Percentiles rank a stretch among this genome's conserved stretches.
Conservation (phyloP, 805 yeast genomes). For the Candida ulmi region DNA sequence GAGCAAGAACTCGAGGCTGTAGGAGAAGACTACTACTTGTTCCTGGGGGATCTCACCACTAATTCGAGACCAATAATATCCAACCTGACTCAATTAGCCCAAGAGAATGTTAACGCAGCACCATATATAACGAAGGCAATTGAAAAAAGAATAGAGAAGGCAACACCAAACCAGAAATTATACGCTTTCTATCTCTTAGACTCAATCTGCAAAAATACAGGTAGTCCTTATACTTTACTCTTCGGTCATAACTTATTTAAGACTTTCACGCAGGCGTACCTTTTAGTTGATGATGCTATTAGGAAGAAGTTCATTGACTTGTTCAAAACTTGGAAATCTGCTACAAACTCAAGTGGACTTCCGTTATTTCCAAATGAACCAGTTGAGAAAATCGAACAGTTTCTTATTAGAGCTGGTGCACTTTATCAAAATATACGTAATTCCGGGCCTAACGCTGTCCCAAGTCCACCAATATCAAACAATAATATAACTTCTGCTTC, state of each 20-base stretch:
- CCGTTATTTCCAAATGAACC: slow-evolving; percentile 72
- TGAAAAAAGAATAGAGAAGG: slow-evolving; percentile 64
- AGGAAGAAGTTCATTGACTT: slow-evolving; percentile 69
- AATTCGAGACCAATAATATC: slow-evolving; percentile 89
- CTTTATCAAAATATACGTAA: slow-evolving; percentile 25
- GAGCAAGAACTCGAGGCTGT: slow-evolving; percentile 18
- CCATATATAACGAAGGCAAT: slow-evolving; percentile 72
- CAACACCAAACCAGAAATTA: slow-evolving; percentile 80
- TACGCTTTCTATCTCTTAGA: slow-evolving; percentile 82
- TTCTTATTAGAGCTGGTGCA: slow-evolving; percentile 57
- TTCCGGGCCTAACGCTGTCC: not conserved
- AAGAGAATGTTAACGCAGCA: slow-evolving; percentile 75
- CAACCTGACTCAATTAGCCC: slow-evolving; percentile 78
- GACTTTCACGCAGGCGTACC: slow-evolving; percentile 69
- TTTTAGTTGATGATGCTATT: slow-evolving; percentile 70
- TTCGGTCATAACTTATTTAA: slow-evolving; percentile 66
- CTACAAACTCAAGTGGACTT: slow-evolving; percentile 53
- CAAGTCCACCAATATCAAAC: slow-evolving; percentile 7
- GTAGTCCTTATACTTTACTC: slow-evolving; percentile 80
- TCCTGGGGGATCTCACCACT: slow-evolving; percentile 73
- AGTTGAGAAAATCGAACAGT: slow-evolving; percentile 66
- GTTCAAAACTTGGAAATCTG: slow-evolving; percentile 83
- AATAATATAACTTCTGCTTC: slow-evolving; percentile 3
- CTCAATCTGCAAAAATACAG: slow-evolving; percentile 86
- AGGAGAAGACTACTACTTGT: slow-evolving; percentile 59